Evolutionary conservation across 2,329 filamentous ascomycete species (phyloP).

Genomic region (Dactylellina cionopaga): DNA sequence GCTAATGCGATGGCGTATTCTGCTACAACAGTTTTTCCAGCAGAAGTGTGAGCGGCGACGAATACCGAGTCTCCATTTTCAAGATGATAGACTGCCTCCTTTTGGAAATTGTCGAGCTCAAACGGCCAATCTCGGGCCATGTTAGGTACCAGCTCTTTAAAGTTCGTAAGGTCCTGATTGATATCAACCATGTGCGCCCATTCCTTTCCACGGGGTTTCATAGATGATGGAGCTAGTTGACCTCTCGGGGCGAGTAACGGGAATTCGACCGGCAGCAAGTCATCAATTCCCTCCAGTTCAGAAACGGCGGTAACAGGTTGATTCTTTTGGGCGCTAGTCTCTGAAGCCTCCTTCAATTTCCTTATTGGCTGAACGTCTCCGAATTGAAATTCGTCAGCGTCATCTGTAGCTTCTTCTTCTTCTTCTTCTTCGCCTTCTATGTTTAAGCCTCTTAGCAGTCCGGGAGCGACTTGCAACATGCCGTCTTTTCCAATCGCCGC

Average conservation of each 20-base stretch:
- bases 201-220: constrained; percentile 71
- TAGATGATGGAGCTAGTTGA: constrained; percentile 75
- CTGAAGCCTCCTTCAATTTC: constrained; percentile 63
- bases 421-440: constrained; percentile 71
- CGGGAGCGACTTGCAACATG: constrained; percentile 82
- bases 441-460: constrained; percentile 79
- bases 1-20: constrained; percentile 97
- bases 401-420: constrained; percentile 68
- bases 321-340: constrained; percentile 63
- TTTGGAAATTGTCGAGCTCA: constrained; percentile 96
- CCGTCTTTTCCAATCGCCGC: constrained; percentile 71
- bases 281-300: constrained; percentile 76
- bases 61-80: constrained; percentile 98
- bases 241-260: constrained; percentile 86
- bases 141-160: constrained; percentile 89
- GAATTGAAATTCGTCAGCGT: constrained; percentile 59
- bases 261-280: constrained; percentile 89
- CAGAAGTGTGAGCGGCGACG: constrained; percentile 95
- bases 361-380: constrained; percentile 57
- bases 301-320: constrained; percentile 61
- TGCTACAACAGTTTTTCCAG: constrained; percentile 96
- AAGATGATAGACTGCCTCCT: constrained; percentile 96
- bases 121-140: constrained; percentile 98
- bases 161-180: constrained; percentile 91
- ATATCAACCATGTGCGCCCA: constrained; percentile 99